Conservation (phyloP, 352 stramenopile genomes). For the Phytophthora sansomeana region DNA sequence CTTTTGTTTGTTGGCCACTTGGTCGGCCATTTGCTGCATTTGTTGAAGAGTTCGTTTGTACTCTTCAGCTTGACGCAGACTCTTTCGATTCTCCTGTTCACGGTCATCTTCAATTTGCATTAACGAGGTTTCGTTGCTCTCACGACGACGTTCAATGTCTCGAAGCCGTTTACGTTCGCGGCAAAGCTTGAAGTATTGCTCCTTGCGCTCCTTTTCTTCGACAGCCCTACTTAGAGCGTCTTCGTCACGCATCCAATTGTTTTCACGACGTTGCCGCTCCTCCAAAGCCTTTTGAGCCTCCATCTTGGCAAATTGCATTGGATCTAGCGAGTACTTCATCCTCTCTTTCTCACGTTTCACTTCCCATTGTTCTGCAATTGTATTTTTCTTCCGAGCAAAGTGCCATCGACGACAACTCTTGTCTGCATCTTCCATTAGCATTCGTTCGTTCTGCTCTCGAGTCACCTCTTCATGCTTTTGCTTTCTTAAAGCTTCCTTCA, state of each 20-base stretch:
- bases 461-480: constrained; percentile 51
- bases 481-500: constrained; percentile 36
- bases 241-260: constrained; percentile 52
- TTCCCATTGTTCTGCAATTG: constrained; percentile 48
- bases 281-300: constrained; percentile 48
- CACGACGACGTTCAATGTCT: constrained; percentile 37
- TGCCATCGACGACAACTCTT: constrained; percentile 43
- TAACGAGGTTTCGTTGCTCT: constrained; percentile 38
- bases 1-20: constrained; percentile 40
- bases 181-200: constrained; percentile 50
- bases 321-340: constrained; percentile 59
- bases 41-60: constrained; percentile 46
- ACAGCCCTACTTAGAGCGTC: constrained; percentile 37
- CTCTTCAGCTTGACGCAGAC: constrained; percentile 30
- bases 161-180: constrained; percentile 42
- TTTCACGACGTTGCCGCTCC: constrained; percentile 64
- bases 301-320: constrained; percentile 58
- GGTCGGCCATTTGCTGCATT: constrained; percentile 56
- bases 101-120: constrained; percentile 63
- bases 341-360: constrained; percentile 57
- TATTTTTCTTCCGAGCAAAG: constrained; percentile 51
- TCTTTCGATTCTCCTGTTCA: constrained; percentile 18
- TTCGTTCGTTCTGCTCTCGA: constrained; percentile 40
- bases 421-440: constrained; percentile 51
- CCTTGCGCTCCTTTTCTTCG: constrained; percentile 48